A percentile compares a stretch with the other conserved stretches of the same genome.
These are phyloP conservation scores for Euphorbia schlechtendalii DNA, from an alignment of 441 rosid genomes.

Conservation along the genomic window DNA sequence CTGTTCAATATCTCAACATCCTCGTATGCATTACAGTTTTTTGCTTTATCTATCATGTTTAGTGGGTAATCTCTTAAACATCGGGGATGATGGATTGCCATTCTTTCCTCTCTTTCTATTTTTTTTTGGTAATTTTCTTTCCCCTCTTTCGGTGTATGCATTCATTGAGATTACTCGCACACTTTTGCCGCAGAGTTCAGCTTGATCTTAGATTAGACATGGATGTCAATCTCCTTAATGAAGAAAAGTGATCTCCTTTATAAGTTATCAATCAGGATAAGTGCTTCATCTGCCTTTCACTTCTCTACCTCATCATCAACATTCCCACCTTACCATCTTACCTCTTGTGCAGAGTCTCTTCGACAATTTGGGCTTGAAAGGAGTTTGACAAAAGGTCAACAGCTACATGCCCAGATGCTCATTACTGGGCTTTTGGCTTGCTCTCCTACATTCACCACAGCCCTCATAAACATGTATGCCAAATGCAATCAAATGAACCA, in stretches of 20 bases:
- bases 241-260: neutral
- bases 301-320: constrained; percentile 1
- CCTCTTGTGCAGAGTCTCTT: neutral
- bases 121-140: too few relatives aligned
- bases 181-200: neutral
- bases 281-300: neutral
- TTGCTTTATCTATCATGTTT: constrained; percentile 17
- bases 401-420: neutral
- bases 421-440: neutral
- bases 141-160: neutral
- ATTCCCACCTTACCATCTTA: neutral
- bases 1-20: neutral
- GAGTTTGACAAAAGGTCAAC: neutral
- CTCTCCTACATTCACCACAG: too few relatives aligned
- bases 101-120: too few relatives aligned
- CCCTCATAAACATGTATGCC: neutral
- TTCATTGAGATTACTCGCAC: neutral
- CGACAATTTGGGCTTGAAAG: neutral
- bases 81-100: neutral
- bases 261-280: neutral
- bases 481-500: neutral
- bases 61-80: neutral
- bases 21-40: neutral
- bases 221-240: neutral
- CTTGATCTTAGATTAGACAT: neutral